Base-by-base conservation (phyloP, 2,329 filamentous ascomycete genomes). In the Pseudogymnoascus pannorum region DNA sequence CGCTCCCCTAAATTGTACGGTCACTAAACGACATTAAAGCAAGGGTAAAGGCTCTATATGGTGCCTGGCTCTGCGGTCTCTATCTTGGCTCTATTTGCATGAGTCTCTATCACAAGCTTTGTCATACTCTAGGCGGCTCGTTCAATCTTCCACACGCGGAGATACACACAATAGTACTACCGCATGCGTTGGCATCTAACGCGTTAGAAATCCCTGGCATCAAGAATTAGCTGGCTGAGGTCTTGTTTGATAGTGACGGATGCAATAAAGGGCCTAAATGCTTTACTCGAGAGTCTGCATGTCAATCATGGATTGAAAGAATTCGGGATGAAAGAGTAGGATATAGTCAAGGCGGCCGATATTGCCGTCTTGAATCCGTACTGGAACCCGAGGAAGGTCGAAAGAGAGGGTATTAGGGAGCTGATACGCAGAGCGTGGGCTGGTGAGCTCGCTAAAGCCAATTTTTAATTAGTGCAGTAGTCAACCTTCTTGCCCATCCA, bases 21-120 rank as follows among this genome's bases (percentile, higher is more conserved):
- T 72, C 81, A 58, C 76, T 79, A 0, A 67, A 73, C 2, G 77
- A 75, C 5, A 63, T 69, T 35, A 70, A 75, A 4, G 82, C 83
- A 2, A 78, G 84, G 2, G 78, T 76, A 2, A 71, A 71, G 2
- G 84, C 83, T 11, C 77, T 83, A 1, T 86, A 87, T 67, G 85
- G 84, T 22, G 84, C 85, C 33, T 87, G 83, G 83, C 78, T 87
- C 1, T 87, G 83, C 66, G 84, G 83, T 31, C 79, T 76, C 20
- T 85, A 81, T 66, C 76, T 87, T 0, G 84, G 84, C 5, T 80
- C 75, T 62, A 81, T 83, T 2, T 79, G 79, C 60, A 87, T 87
- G 82, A 79, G 82, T 2, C 77, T 88, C 11, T 86, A 88, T 68
- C 85, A 88, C 72, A 88, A 88, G 69, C 78, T 88, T 1, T 87